Base-by-base conservation (phyloP, 2,329 filamentous ascomycete species). In the Hypoxylon sp. region DNA sequence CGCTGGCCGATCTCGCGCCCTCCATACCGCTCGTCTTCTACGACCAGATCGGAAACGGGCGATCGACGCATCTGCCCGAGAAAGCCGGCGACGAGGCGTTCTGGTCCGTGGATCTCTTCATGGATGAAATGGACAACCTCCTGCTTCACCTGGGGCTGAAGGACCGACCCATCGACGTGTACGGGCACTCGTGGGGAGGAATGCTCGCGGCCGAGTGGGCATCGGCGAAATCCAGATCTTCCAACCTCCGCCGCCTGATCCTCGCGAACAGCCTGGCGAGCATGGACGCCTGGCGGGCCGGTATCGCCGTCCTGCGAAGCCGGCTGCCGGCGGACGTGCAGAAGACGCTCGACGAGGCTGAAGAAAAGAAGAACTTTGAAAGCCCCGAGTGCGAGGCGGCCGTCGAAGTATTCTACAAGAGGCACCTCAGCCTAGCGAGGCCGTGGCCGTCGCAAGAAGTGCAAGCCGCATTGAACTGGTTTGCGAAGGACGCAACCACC, bases 121-220 rank as follows among this genome's bases (percentile, higher is more conserved):
- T 47, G 13, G 47, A 48, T 17, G 65, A 67, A 43, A 35, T 67
- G 7, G 48, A 66, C 6, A 66, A 66, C 27, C 48, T 67, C 1
- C 3, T 64, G 1, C 27, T 49, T 2, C 48, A 64, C 18, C 70
- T 84, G 0, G 71, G 70, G 0, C 72, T 84, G 37, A 49, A 68
- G 1, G 45, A 63, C 0, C 47, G 50, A 2, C 48, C 55, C 2
- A 80, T 79, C 52, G 73, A 80, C 58, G 51, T 83, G 0, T 70
- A 78, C 0, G 81, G 81, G 1, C 79, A 83, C 29, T 78, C 74
- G 20, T 84, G 81, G 80, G 81, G 82, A 11, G 82, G 78, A 0
- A 82, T 83, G 78, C 69, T 83, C 0, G 79, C 69, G 1, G 72
- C 72, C 0, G 63, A 74, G 21, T 80, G 75, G 68, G 79, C 79